Percentiles rank a stretch among this genome's conserved stretches.
Conservation (phyloP, 140 eudicot species). For the Stevia rebaudiana region DNA sequence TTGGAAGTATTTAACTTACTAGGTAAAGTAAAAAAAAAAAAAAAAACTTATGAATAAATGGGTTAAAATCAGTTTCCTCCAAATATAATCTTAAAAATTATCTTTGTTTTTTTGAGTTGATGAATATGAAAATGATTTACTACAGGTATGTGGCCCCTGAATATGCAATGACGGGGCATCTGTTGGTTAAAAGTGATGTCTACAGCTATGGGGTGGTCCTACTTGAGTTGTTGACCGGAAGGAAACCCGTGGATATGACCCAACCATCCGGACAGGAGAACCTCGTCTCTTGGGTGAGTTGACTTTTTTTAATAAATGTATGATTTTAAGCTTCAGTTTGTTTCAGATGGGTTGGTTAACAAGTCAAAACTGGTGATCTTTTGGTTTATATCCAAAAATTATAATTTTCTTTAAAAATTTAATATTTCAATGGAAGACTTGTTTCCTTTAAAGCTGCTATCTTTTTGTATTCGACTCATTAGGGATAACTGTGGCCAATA, state of each 20-base stretch:
- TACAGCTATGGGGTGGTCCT: constrained; percentile 98
- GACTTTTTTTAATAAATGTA: background rate
- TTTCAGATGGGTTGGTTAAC: background rate
- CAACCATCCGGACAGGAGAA: constrained; percentile 99
- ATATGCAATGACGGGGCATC: constrained; percentile 99
- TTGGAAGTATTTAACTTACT: background rate
- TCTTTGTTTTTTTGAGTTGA: constrained; percentile 1
- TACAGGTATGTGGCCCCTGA: constrained; percentile 96
- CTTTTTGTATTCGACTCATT: too few relatives aligned
- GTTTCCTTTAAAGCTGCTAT: too few relatives aligned
- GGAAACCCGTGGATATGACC: constrained; percentile 94
- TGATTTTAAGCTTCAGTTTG: constrained; percentile 2
- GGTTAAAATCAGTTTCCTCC: background rate
- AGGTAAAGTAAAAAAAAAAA: background rate
- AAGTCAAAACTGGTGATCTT: background rate
- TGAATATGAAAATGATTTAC: constrained; percentile 23
- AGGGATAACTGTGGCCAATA: background rate
- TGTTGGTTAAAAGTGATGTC: constrained; percentile 92
- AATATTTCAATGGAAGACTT: too few relatives aligned
- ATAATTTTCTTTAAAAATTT: background rate
- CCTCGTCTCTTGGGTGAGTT: constrained; percentile 96
- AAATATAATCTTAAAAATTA: constrained; percentile 2
- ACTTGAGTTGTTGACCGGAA: constrained; percentile 88
- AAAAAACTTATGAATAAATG: background rate
- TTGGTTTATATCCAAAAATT: background rate